Evolutionary conservation across 192 early-diverging fungal genomes (phyloP), one percentile per base, ranked within the genome.

Genomic region (Chytriomyces sp.): DNA sequence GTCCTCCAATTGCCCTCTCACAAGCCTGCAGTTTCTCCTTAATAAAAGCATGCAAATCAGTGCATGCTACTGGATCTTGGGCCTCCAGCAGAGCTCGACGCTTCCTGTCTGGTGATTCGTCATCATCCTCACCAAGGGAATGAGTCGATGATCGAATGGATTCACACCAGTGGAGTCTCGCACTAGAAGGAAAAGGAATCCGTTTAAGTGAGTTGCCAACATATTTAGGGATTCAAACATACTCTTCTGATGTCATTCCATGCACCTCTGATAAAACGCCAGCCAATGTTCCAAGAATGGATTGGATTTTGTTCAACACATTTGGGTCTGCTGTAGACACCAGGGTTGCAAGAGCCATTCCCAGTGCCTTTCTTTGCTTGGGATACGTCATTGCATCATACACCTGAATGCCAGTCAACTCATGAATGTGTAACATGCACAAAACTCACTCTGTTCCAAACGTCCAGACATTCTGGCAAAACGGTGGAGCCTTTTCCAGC

Each of bases 341-440:
- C 64, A 92, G 72, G 5, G 38, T 64, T 19, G 86, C 79, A 59
- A 93, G 69, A 12, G 85, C 80, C 17, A 92, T 89, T 5, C 85
- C 86, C 64, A 78, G 79, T 22, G 91, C 74, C 71, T 92, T 92
- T 28, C 89, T 78, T 64, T 89, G 82, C 54, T 87, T 86, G 12
- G 85, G 79, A 57, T 93, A 89, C 6, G 88, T 84, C 54, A 93
- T 82, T 25, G 86, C 87, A 78, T 94, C 93, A 83, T 89, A 92
- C 0, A 73, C 54, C 91, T 93, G 22, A 49, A 32, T 12, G 67
- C 19, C 38, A 64, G 12, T 37, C 44, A 26, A 39, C 8, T 36
- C 12, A 65, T 59, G 26, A 30, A 68, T 26, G 5, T 14, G 22
- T 2, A 33, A 30, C 22, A 39, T 2, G 38, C n/a, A 3, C 12